These are phyloP conservation scores for Parastagonospora nodorum DNA, from an alignment of 2,329 filamentous ascomycete species.

Conservation along the genomic window DNA sequence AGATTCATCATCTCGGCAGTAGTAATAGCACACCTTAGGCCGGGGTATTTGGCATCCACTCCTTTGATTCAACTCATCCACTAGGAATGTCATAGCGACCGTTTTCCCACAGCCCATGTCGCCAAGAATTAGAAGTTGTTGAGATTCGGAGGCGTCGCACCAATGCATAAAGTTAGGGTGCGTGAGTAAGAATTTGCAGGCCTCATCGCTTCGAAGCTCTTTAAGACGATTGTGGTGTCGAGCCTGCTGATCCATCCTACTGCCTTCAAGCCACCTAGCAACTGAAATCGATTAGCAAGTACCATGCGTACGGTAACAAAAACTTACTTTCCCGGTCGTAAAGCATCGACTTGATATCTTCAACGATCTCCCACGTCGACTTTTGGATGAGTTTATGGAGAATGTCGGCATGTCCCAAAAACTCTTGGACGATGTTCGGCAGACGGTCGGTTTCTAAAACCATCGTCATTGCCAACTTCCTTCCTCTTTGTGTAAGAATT, in stretches of 20 bases:
- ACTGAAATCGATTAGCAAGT: background rate
- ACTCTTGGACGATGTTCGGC: slow-evolving; percentile 12
- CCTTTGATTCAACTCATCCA: slow-evolving; percentile 11
- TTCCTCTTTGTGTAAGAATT: slow-evolving; percentile 7
- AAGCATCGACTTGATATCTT: slow-evolving; percentile 12
- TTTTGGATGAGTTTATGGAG: slow-evolving; percentile 14
- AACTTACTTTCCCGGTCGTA: slow-evolving; percentile 15
- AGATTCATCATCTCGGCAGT: slow-evolving; percentile 13
- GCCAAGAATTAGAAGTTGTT: slow-evolving; percentile 6
- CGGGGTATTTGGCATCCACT: slow-evolving; percentile 8
- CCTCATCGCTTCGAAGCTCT: slow-evolving; percentile 11
- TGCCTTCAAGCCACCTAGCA: background rate
- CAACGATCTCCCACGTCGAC: slow-evolving; percentile 12
- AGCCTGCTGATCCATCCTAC: slow-evolving; percentile 2
- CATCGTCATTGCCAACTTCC: slow-evolving; percentile 11
- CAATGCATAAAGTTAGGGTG: slow-evolving; percentile 8
- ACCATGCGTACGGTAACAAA: background rate
- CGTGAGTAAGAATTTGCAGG: slow-evolving; percentile 10
- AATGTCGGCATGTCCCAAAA: slow-evolving; percentile 9
- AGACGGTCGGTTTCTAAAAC: slow-evolving; percentile 12
- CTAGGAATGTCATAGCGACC: slow-evolving; percentile 10
- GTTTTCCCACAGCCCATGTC: slow-evolving; percentile 13
- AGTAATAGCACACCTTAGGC: slow-evolving; percentile 15
- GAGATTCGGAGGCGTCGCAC: slow-evolving; percentile 3
- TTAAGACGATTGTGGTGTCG: slow-evolving; percentile 7